Percentiles rank a stretch among this genome's conserved stretches.
phyloP scores from a whole-genome alignment of 2,329 filamentous ascomycete genomes.

The Aspergillus calidoustus region DNA sequence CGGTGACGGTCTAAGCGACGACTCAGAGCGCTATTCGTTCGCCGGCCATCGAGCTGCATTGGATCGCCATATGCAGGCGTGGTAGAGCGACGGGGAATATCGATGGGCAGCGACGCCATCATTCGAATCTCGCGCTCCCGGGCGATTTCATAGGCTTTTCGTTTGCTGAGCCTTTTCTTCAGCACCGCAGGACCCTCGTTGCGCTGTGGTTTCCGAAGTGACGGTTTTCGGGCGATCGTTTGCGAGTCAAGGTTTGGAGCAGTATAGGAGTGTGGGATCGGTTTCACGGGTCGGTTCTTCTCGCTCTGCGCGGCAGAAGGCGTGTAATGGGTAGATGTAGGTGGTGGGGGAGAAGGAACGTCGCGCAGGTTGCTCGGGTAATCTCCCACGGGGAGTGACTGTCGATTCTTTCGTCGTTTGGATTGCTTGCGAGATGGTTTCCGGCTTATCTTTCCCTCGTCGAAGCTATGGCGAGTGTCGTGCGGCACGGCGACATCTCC shows the following conservation, averaged over 20 bases:
- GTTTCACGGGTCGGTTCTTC: conserved; percentile 25
- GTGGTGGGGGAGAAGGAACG: conserved; percentile 19
- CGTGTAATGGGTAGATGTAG: conserved; percentile 23
- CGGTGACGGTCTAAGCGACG: conserved; percentile 64
- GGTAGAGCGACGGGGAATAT: conserved; percentile 64
- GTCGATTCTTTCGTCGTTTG: conserved; percentile 39
- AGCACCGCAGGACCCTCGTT: conserved; percentile 59
- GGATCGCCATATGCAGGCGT: conserved; percentile 63
- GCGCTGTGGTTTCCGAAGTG: conserved; percentile 61
- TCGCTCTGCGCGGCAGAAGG: conserved; percentile 30
- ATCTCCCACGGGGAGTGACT: conserved; percentile 33
- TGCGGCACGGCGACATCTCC: conserved; percentile 42
- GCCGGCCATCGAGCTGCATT: conserved; percentile 61
- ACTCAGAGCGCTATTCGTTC: conserved; percentile 51
- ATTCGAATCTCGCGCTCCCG: conserved; percentile 87
- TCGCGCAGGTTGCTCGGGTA: conserved; percentile 20
- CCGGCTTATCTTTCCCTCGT: conserved; percentile 32
- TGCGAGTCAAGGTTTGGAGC: conserved; percentile 43
- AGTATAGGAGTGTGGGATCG: conserved; percentile 40
- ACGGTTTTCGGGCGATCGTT: conserved; percentile 51
- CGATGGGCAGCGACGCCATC: conserved; percentile 72
- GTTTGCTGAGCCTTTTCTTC: conserved; percentile 76
- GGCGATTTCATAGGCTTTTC: conserved; percentile 73
- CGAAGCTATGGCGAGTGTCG: conserved; percentile 31
- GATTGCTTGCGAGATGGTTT: conserved; percentile 41